Conservation (phyloP, 257 asterid species). For the Capsicum chinense region DNA sequence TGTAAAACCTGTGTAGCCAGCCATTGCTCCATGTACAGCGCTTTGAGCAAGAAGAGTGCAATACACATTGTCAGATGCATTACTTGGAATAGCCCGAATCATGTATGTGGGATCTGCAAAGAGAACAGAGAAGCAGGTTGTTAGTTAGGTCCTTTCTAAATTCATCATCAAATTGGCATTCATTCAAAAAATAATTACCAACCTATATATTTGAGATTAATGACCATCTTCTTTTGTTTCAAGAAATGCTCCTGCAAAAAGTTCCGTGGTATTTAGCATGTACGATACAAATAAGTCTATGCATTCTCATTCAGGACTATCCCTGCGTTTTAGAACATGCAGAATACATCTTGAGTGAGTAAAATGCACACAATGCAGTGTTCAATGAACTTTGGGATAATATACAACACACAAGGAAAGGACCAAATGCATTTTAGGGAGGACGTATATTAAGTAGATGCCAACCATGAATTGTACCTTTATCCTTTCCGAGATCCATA, state of each 20-base stretch:
- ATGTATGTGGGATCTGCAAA: slow-evolving; percentile 85
- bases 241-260: slow-evolving; percentile 71
- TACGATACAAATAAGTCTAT: too few species aligned
- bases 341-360: too few species aligned
- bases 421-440: background rate
- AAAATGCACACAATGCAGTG: slow-evolving; percentile 4
- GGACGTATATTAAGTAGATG: background rate
- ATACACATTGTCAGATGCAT: slow-evolving; percentile 85
- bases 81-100: slow-evolving; percentile 92
- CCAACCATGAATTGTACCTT: slow-evolving; percentile 52
- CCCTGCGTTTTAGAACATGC: too few species aligned
- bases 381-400: background rate
- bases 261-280: background rate
- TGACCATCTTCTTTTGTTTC: slow-evolving; percentile 59
- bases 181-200: slow-evolving; percentile 25
- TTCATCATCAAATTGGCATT: background rate
- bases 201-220: slow-evolving; percentile 89
- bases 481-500: slow-evolving; percentile 80
- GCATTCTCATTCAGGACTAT: too few species aligned
- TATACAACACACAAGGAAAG: background rate
- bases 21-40: slow-evolving; percentile 98
- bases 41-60: slow-evolving; percentile 96
- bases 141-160: background rate
- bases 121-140: background rate
- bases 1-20: slow-evolving; percentile 87